Conservation (phyloP, 1,284 basidiomycete species). For the Ceratobasidium sp. region DNA sequence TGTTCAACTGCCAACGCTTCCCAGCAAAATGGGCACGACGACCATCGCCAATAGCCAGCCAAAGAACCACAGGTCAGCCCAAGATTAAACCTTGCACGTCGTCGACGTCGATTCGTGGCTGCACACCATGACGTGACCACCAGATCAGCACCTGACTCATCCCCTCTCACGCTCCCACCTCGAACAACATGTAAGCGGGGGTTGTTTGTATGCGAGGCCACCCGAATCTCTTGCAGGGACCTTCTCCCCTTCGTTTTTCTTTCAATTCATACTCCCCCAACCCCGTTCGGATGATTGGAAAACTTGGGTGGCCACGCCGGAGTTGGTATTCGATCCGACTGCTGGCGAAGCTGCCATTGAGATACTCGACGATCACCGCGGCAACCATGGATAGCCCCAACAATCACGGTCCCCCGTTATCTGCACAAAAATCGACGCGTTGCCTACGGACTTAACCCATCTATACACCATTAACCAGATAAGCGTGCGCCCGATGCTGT, state of each 20-base stretch:
- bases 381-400: constrained; percentile 11
- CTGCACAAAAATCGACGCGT: too few species aligned
- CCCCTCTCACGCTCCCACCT: constrained; percentile 8
- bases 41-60: background rate
- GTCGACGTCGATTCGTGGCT: background rate
- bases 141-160: constrained; percentile 7
- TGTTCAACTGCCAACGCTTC: constrained; percentile 2
- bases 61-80: background rate
- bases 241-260: background rate
- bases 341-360: background rate
- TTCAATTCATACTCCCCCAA: constrained; percentile 21
- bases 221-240: background rate
- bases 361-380: background rate
- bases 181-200: constrained; percentile 14
- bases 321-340: background rate
- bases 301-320: background rate
- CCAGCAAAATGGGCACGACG: background rate
- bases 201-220: background rate
- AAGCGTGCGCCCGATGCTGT: background rate
- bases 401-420: background rate
- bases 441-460: too few species aligned
- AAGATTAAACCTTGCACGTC: constrained; percentile 7
- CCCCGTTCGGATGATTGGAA: background rate
- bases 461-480: background rate
- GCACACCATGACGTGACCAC: background rate